Conservation (phyloP, 768 basidiomycete genomes). For the Podaxis rugospora region DNA sequence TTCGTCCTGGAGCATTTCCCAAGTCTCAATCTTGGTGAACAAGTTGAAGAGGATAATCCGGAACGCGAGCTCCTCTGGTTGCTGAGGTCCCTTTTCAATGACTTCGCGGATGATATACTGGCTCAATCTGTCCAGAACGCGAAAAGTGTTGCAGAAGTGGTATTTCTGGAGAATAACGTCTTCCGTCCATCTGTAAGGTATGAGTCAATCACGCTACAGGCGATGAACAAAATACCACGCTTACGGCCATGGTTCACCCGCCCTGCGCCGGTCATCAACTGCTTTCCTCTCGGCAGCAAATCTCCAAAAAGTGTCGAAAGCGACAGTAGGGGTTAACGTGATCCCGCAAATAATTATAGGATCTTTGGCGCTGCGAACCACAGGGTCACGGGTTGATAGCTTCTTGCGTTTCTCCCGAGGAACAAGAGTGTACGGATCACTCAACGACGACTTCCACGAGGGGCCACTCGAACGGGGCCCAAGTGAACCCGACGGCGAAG, state of each 20-base stretch:
- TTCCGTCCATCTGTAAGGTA: slow-evolving; percentile 54
- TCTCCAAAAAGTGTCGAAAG: slow-evolving; percentile 59
- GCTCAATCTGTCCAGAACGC: slow-evolving; percentile 64
- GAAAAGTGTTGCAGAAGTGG: slow-evolving; percentile 72
- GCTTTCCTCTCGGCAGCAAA: slow-evolving; percentile 54
- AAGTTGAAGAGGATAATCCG: slow-evolving; percentile 67
- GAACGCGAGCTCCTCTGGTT: slow-evolving; percentile 60
- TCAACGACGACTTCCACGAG: neutral
- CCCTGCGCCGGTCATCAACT: slow-evolving; percentile 50
- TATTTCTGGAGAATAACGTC: slow-evolving; percentile 53
- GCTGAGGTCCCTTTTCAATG: slow-evolving; percentile 62
- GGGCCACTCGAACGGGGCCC: neutral
- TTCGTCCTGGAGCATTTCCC: slow-evolving; percentile 49
- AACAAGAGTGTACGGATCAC: neutral
- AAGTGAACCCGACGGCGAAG: neutral
- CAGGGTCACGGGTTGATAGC: neutral
- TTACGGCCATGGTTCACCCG: slow-evolving; percentile 47
- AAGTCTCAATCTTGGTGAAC: slow-evolving; percentile 71
- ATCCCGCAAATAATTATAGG: slow-evolving; percentile 34
- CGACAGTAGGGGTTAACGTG: slow-evolving; percentile 39
- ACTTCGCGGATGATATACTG: slow-evolving; percentile 70
- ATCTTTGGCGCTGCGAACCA: neutral
- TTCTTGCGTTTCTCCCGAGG: neutral
- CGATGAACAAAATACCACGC: slow-evolving; percentile 1
- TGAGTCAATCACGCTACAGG: neutral